phyloP scores from a whole-genome alignment of 352 stramenopile genomes.

The Phytophthora sojae region DNA sequence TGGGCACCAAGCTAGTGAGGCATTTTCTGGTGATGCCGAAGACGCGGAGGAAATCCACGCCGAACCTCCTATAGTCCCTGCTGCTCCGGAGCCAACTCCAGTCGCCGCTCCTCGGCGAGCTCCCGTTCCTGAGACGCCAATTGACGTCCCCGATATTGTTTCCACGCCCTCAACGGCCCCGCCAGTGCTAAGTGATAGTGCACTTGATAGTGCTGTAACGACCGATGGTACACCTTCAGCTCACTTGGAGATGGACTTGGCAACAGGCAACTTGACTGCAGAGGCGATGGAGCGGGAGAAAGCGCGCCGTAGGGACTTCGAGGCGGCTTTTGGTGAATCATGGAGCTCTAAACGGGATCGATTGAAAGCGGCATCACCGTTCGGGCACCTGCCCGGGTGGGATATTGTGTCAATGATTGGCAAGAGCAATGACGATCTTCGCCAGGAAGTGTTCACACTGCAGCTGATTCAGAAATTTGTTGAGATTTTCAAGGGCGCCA shows the following conservation, averaged over 20 bases:
- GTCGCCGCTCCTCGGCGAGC: conserved; percentile 26
- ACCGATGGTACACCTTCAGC: conserved; percentile 21
- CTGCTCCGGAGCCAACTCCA: conserved; percentile 22
- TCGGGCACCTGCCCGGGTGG: conserved; percentile 91
- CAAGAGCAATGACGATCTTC: conserved; percentile 99
- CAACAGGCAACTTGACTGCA: conserved; percentile 63
- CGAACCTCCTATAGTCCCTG: conserved; percentile 15
- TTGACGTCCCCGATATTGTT: conserved; percentile 58
- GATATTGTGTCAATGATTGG: conserved; percentile 97
- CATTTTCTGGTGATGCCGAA: conserved; percentile 47
- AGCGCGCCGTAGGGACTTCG: conserved; percentile 78
- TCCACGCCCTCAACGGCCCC: conserved; percentile 60
- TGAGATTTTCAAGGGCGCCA: conserved; percentile 96
- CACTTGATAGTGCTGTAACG: conserved; percentile 7
- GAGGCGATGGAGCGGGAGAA: conserved; percentile 87
- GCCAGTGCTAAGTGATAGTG: conserved; percentile 30
- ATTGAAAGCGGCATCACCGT: conserved; percentile 86
- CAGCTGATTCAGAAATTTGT: conserved; percentile 98
- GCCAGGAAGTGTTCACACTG: conserved; percentile 99
- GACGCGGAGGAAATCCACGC: conserved; percentile 38
- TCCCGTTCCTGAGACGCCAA: conserved; percentile 72
- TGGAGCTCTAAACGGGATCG: conserved; percentile 95
- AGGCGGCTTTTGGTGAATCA: conserved; percentile 95
- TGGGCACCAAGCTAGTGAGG: conserved; percentile 71
- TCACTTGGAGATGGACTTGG: conserved; percentile 69